Base-by-base conservation (phyloP, 768 basidiomycete genomes). In the Mycena haematopus region DNA sequence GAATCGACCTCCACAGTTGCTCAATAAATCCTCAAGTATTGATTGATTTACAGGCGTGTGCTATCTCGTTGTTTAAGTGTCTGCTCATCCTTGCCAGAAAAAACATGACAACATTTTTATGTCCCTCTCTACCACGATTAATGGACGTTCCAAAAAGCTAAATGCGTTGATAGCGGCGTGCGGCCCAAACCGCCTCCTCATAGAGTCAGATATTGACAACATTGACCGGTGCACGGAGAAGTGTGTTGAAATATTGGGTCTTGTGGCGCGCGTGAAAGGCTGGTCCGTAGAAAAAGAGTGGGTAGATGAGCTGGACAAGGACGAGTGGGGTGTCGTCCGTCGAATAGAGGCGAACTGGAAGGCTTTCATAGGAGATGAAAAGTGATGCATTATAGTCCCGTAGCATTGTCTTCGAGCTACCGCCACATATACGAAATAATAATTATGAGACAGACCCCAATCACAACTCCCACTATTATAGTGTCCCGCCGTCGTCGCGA, bases 1-100 rank as follows among this genome's bases (percentile, higher is more conserved):
- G 88, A 69, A 75, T 98, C 50, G 95, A 96, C 72, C 74, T 99
- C 68, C 96, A 99, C 73, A 93, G 91, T 49, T 98, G 94, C 70
- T 92, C 93, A 0, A 76, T 95, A 66, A 93, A 90, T 63, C 79
- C 87, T 8, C 85, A 96, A 70, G 86, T 83, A 38, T 92, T 92
- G 87, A 76, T 74, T 58, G 81, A 82, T 51, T 82, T 96, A 46
- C 89, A 95, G 85, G 94, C 88, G 76, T 55, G 83, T 71, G 14
- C 24, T 38, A 10, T 6, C 17, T 19, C 25, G 3, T 27, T 24
- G 24, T 3, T 45, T 6, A 6, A 17, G 21, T 5, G 22, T 24
- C 25, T n/a, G 29, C 36, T 42, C 2, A 57, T 21, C 3, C 47
- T 29, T 27, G 47, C 33, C 76, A 95, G 90, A 88, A 80, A 75